A percentile compares a stretch with the other conserved stretches of the same genome.
phyloP scores from a whole-genome alignment of 441 rosid genomes.

The Syzygium malaccense region DNA sequence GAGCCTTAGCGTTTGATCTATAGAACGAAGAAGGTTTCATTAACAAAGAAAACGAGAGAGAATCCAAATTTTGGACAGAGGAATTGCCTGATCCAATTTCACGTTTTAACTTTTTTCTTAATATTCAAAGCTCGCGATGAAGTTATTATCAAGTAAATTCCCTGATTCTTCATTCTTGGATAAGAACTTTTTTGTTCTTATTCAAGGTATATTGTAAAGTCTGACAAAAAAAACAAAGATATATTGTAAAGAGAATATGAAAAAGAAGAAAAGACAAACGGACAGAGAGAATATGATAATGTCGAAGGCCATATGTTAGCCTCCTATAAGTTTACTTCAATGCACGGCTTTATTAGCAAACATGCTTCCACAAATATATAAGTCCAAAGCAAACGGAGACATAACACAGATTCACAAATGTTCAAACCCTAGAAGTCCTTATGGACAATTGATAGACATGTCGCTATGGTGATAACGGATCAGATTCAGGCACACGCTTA shows the following conservation, averaged over 20 bases:
- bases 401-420: background rate
- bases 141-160: background rate
- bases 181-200: background rate
- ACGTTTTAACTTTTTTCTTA: background rate
- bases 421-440: background rate
- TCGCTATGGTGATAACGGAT: background rate
- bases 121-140: background rate
- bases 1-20: too few species aligned
- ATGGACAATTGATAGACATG: background rate
- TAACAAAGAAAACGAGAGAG: background rate
- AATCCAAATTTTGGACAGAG: background rate
- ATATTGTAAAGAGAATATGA: background rate
- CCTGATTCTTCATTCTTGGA: background rate
- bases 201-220: background rate
- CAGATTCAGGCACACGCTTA: background rate
- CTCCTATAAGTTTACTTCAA: background rate
- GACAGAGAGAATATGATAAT: background rate
- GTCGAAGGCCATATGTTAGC: background rate
- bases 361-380: background rate
- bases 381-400: background rate
- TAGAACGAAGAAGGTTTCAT: background rate
- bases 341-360: background rate
- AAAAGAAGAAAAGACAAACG: background rate
- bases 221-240: too few species aligned
- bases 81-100: background rate